Conservation (phyloP, 257 asterid genomes). For the Jaltomata sinuosa region DNA sequence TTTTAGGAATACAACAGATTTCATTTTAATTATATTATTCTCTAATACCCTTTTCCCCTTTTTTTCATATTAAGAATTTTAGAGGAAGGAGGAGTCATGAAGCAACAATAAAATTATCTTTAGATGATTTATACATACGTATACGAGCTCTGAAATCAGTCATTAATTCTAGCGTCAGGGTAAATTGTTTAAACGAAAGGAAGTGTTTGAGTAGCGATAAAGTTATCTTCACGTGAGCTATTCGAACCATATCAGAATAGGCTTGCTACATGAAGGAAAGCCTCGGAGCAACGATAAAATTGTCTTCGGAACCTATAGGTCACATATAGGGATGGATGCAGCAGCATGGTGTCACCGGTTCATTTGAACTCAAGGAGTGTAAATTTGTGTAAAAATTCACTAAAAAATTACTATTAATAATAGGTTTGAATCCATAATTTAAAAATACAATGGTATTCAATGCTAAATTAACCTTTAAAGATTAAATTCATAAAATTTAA, state of each 20-base stretch:
- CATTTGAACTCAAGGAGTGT: background rate
- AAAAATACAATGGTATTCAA: background rate
- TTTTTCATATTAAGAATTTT: background rate
- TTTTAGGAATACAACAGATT: background rate
- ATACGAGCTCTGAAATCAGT: background rate
- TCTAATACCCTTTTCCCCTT: background rate
- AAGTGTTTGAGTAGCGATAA: too few relatives aligned
- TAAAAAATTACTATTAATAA: background rate
- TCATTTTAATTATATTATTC: background rate
- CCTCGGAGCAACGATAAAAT: background rate
- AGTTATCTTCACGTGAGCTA: too few relatives aligned
- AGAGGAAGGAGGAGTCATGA: background rate
- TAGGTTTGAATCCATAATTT: background rate
- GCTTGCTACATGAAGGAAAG: background rate
- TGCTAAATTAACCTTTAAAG: background rate
- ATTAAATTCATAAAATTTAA: background rate
- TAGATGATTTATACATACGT: background rate
- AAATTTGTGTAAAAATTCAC: background rate
- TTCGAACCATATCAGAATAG: too few relatives aligned
- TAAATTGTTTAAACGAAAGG: too few relatives aligned
- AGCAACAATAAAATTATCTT: background rate
- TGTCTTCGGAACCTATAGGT: background rate
- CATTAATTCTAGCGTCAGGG: background rate
- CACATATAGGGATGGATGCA: too few relatives aligned
- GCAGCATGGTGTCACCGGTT: background rate